These are phyloP conservation scores for Geotrichum reessii DNA, from an alignment of 1,139 yeast genomes.

Conservation along the genomic window DNA sequence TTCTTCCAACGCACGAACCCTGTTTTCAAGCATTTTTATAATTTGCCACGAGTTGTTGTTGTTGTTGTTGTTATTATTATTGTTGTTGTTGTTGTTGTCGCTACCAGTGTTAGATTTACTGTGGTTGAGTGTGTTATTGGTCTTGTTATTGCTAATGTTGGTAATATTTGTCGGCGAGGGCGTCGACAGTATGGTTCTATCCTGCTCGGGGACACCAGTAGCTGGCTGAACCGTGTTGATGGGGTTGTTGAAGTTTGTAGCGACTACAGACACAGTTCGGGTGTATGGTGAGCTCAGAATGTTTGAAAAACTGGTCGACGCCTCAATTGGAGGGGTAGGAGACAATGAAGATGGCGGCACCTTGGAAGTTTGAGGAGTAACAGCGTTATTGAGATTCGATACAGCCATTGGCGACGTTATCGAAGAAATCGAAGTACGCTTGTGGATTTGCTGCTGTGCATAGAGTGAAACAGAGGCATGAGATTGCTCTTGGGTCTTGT, in stretches of 20 bases:
- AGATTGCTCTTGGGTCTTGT: not conserved
- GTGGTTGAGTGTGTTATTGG: too few relatives aligned
- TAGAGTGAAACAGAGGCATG: not conserved
- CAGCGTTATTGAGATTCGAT: not conserved
- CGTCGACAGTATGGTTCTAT: not conserved
- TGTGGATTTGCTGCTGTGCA: not conserved
- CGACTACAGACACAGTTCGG: not conserved
- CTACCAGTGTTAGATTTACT: not conserved
- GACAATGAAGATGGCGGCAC: not conserved
- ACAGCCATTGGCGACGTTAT: not conserved
- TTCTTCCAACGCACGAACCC: slow-evolving; percentile 32
- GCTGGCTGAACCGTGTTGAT: not conserved
- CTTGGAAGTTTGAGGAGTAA: not conserved
- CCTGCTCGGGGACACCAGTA: not conserved
- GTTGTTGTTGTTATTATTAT: not conserved
- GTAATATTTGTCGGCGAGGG: not conserved
- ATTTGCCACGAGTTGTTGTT: not conserved
- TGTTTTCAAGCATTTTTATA: slow-evolving; percentile 27
- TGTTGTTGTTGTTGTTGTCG: not conserved
- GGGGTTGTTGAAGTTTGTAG: not conserved
- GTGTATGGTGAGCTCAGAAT: not conserved
- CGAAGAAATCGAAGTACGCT: not conserved
- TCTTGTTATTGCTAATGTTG: not conserved
- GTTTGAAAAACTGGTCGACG: not conserved
- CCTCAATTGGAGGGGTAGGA: not conserved